Evolutionary conservation across 805 yeast species (phyloP), one percentile per base, ranked within the genome.

Genomic region (Ogataea pini): DNA sequence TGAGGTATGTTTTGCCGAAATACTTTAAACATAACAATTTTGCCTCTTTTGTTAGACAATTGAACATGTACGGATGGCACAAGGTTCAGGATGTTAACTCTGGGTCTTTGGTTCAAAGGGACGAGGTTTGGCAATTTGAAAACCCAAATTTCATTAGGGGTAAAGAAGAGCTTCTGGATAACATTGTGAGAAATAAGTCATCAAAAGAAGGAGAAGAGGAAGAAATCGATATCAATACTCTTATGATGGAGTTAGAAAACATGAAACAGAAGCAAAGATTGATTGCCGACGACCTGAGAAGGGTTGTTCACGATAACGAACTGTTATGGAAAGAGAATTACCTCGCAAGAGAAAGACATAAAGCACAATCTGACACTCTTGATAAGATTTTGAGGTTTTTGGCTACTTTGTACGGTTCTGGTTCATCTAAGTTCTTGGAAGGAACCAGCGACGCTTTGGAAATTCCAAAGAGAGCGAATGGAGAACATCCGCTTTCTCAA

Each of bases 21-120:
- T 94, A 89, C 70, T 94, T 91, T 75, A 94, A 94, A 67, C 99
- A 94, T 69, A 85, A 88, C 51, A 92, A 94, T 65, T 91, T 94
- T 70, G 95, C 98, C 17, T 84, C 94, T 27, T 94, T 94, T 75
- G 98, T 94, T 13, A 81, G 99, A 52, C 99, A 92, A 65, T 75
- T 92, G 60, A 92, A 92, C 69, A 92, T 94, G 99, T 94, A 94
- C 65, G 99, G 99, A 9, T 94, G 97, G 97, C 98, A 91, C 72
- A 94, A 94, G 69, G 94, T 94, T 3, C 99, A 94, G 68, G 98
- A 94, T 68, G 82, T 91, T 18, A 86, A 72, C 48, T 78, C 86
- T 20, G 97, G 95, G 2, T 78, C 91, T 4, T 69, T 83, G 50
- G 75, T 78, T 47, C 75, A 71, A 48, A 69, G 70, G 36, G 97